A percentile compares a stretch with the other conserved stretches of the same genome.
These are phyloP conservation scores for Kodamaea fukazawae DNA, from an alignment of 805 yeast genomes.

Conservation along the genomic window DNA sequence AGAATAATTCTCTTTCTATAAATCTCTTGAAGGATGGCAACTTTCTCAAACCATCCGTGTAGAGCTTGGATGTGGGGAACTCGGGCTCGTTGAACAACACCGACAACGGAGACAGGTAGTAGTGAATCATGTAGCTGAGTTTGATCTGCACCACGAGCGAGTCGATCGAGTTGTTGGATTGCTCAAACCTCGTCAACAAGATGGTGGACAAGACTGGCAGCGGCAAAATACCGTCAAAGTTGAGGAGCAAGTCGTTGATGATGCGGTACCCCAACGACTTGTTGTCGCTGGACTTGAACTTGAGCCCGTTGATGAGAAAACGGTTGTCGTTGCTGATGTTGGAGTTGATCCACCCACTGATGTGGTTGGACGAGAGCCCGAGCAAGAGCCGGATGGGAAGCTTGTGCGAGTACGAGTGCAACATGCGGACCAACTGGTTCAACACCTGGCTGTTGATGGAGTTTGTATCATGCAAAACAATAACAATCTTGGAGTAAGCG, in stretches of 20 bases:
- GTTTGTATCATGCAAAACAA: slow-evolving; percentile 39
- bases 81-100: slow-evolving; percentile 16
- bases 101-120: slow-evolving; percentile 37
- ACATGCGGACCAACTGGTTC: slow-evolving; percentile 33
- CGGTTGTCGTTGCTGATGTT: slow-evolving; percentile 32
- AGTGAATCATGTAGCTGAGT: slow-evolving; percentile 38
- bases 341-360: slow-evolving; percentile 36
- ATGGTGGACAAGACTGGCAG: slow-evolving; percentile 24
- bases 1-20: slow-evolving; percentile 22
- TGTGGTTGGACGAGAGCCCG: slow-evolving; percentile 35
- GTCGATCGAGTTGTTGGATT: slow-evolving; percentile 42
- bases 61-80: slow-evolving; percentile 11
- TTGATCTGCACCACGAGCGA: slow-evolving; percentile 36
- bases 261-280: slow-evolving; percentile 33
- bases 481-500: slow-evolving; percentile 16
- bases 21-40: slow-evolving; percentile 36
- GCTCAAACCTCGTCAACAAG: slow-evolving; percentile 32
- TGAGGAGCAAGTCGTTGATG: slow-evolving; percentile 30
- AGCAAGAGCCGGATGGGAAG: slow-evolving; percentile 34
- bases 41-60: slow-evolving; percentile 26
- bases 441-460: slow-evolving; percentile 32
- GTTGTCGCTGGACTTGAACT: slow-evolving; percentile 32
- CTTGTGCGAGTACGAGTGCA: slow-evolving; percentile 24
- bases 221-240: slow-evolving; percentile 15
- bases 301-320: slow-evolving; percentile 26